A percentile compares a stretch with the other conserved stretches of the same genome.
These are phyloP conservation scores for Myxozyma mucilagina DNA, from an alignment of 805 yeast genomes.

Conservation along the genomic window DNA sequence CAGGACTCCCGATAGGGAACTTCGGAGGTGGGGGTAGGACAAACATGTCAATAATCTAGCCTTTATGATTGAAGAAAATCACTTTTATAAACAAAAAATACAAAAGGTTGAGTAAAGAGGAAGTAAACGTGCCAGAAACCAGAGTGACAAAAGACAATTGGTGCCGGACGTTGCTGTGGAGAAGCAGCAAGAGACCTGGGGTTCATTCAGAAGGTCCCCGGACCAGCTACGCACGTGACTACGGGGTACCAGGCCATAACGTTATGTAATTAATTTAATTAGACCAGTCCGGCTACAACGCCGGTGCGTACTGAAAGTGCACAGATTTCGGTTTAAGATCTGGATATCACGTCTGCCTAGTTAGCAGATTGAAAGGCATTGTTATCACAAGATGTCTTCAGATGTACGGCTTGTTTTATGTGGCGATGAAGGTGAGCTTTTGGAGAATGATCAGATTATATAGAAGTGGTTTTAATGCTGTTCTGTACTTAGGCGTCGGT, in stretches of 20 bases:
- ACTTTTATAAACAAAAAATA: too few species aligned
- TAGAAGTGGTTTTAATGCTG: background rate
- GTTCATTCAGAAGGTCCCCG: background rate
- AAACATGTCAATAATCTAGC: constrained; percentile 32
- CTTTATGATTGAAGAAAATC: too few species aligned
- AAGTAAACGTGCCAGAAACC: background rate
- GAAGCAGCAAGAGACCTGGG: background rate
- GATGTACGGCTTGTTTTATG: constrained; percentile 79
- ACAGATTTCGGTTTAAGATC: background rate
- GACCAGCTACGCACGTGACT: background rate
- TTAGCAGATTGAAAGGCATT: background rate
- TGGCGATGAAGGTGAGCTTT: constrained; percentile 60
- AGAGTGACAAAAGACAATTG: background rate
- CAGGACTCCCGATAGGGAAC: constrained; percentile 34
- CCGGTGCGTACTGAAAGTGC: too few species aligned
- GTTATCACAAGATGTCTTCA: constrained; percentile 18
- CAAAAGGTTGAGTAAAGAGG: background rate
- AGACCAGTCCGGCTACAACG: too few species aligned
- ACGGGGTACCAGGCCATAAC: background rate
- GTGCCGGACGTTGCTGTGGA: constrained; percentile 2
- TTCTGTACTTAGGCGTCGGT: constrained; percentile 29
- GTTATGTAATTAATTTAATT: background rate
- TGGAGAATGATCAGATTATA: background rate
- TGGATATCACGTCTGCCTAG: background rate
- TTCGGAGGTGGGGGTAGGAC: constrained; percentile 41